phyloP scores from a whole-genome alignment of 352 stramenopile species.

The Phytophthora pluvialis region DNA sequence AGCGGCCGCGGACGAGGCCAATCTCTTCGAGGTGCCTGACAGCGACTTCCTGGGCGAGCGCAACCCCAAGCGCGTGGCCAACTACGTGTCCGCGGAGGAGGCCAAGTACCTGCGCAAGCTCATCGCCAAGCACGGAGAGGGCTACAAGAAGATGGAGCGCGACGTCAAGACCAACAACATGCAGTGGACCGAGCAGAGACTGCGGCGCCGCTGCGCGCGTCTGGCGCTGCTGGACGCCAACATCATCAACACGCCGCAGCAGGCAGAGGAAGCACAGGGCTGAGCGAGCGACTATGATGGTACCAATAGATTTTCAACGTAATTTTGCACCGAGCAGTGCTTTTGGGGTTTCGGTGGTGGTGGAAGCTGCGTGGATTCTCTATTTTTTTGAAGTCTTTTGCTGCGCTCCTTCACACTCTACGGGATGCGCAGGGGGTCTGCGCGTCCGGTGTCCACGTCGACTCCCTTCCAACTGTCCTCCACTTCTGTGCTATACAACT shows the following conservation, averaged over 20 bases:
- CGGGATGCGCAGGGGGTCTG: conserved; percentile 18
- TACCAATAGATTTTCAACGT: conserved; percentile 33
- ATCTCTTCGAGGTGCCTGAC: conserved; percentile 79
- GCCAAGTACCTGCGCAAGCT: conserved; percentile 77
- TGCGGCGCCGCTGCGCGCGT: conserved; percentile 73
- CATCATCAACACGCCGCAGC: conserved; percentile 53
- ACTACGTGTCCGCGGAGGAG: conserved; percentile 85
- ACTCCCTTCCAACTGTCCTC: conserved; percentile 18
- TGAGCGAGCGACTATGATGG: conserved; percentile 22
- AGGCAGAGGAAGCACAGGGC: conserved; percentile 20
- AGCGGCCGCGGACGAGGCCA: conserved; percentile 53
- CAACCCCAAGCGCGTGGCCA: conserved; percentile 69
- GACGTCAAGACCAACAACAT: conserved; percentile 88
- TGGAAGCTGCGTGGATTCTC: conserved; percentile 33
- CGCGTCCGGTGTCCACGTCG: conserved; percentile 10
- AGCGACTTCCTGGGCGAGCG: conserved; percentile 80
- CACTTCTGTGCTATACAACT: conserved; percentile 35
- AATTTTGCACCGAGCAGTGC: conserved; percentile 27
- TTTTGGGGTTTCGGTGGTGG: neutral
- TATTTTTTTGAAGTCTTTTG: conserved; percentile 39
- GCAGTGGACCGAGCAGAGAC: conserved; percentile 83
- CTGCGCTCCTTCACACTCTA: conserved; percentile 33
- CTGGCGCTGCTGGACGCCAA: conserved; percentile 80
- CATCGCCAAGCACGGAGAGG: conserved; percentile 72
- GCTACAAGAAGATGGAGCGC: conserved; percentile 80